These are phyloP conservation scores for Sherardia arvensis DNA, from an alignment of 257 asterid species.

Conservation along the genomic window DNA sequence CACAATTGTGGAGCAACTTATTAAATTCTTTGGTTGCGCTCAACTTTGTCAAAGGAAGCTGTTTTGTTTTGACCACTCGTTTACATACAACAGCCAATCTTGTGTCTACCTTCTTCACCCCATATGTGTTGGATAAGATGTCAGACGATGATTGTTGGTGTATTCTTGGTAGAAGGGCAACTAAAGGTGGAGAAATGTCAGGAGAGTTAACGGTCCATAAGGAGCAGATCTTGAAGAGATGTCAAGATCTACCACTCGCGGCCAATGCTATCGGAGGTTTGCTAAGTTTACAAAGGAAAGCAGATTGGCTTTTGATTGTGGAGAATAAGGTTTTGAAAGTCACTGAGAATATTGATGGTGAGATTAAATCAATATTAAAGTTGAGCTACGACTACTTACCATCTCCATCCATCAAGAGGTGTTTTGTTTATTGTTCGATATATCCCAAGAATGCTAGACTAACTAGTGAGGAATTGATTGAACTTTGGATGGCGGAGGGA, in stretches of 20 bases:
- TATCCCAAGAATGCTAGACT: constrained; percentile 4
- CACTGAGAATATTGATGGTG: neutral
- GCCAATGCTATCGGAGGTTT: constrained; percentile 21
- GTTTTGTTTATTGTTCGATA: constrained; percentile 28
- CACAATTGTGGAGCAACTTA: neutral
- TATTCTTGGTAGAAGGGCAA: neutral
- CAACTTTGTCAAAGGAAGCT: neutral
- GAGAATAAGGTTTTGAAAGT: neutral
- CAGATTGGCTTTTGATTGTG: constrained; percentile 15
- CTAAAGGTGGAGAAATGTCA: neutral
- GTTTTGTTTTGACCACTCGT: neutral
- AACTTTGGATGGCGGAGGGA: constrained; percentile 31
- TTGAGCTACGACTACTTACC: constrained; percentile 25
- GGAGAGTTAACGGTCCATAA: neutral
- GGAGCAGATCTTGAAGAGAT: neutral
- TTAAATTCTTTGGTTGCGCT: neutral
- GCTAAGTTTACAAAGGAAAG: constrained; percentile 3
- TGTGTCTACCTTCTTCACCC: neutral
- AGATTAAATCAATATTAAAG: constrained; percentile 6
- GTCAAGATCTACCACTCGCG: neutral
- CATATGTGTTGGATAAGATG: neutral
- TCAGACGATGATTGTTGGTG: constrained; percentile 5
- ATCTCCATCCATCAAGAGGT: constrained; percentile 16
- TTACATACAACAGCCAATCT: neutral
- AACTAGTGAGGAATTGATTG: constrained; percentile 9